These are phyloP conservation scores for Nicotiana tabacum DNA, from an alignment of 257 asterid genomes.

Conservation along the genomic window DNA sequence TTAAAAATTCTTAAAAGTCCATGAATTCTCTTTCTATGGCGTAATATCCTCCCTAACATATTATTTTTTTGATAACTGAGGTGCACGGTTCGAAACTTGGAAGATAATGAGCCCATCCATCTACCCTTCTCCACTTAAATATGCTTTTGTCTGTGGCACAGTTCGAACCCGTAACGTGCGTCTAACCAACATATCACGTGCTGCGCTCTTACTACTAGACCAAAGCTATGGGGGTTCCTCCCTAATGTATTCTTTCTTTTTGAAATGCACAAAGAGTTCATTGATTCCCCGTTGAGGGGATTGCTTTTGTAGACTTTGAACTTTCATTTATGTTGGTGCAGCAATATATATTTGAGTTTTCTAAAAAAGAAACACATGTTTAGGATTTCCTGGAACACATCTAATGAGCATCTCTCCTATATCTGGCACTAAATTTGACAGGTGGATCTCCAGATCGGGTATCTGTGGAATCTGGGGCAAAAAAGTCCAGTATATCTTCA, in stretches of 20 bases:
- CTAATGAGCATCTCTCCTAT: neutral
- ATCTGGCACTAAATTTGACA: constrained; percentile 20
- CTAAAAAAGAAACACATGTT: too few species aligned
- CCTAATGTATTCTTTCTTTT: neutral
- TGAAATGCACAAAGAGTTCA: neutral
- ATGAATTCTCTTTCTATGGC: neutral
- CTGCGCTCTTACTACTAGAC: too few species aligned
- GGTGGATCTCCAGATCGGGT: constrained; percentile 72
- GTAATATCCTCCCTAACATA: neutral
- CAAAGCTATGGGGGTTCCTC: too few species aligned
- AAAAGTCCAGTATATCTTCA: constrained; percentile 65
- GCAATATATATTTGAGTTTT: neutral
- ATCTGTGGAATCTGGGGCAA: constrained; percentile 70
- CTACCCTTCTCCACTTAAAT: too few species aligned
- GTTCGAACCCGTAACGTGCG: too few species aligned
- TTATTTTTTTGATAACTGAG: too few species aligned
- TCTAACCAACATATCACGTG: too few species aligned
- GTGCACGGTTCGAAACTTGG: too few species aligned
- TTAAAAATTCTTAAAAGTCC: neutral
- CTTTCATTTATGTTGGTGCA: neutral
- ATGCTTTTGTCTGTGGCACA: too few species aligned
- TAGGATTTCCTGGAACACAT: neutral
- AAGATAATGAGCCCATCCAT: too few species aligned
- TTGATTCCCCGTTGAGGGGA: neutral
- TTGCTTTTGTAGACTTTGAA: neutral